Evolutionary conservation across 345 rosid genomes (phyloP).

Genomic region (Salix arbutifolia): DNA sequence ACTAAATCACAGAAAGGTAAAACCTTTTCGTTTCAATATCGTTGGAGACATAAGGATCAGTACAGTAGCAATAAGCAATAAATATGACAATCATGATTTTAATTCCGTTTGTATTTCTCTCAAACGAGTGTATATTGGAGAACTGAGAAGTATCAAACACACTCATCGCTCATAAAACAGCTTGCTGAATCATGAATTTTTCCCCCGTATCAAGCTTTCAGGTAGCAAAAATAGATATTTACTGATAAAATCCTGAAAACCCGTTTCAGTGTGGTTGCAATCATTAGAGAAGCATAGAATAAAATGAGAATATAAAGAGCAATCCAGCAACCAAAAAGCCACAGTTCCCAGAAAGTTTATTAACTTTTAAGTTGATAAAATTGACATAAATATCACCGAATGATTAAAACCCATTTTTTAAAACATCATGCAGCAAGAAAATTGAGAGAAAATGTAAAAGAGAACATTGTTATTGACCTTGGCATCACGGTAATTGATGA

Average conservation of each 20-base stretch:
- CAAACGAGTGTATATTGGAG: too few relatives aligned
- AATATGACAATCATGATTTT: too few relatives aligned
- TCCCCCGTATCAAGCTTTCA: background rate
- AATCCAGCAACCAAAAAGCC: background rate
- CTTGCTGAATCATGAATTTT: background rate
- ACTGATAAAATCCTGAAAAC: background rate
- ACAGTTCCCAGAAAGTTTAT: background rate
- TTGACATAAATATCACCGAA: too few relatives aligned
- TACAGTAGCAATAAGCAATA: background rate
- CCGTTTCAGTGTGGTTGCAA: background rate
- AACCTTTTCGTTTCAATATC: background rate
- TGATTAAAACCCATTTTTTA: too few relatives aligned
- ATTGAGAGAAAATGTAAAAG: background rate
- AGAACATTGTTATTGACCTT: constrained; percentile 33
- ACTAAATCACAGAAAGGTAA: background rate
- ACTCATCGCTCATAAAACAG: background rate
- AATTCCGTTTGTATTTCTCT: too few relatives aligned
- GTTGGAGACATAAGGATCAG: background rate
- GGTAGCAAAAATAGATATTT: background rate
- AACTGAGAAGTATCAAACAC: background rate
- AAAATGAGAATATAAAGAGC: background rate
- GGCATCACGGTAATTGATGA: constrained; percentile 85
- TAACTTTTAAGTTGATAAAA: background rate
- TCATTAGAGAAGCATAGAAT: background rate
- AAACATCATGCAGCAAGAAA: background rate